Base-by-base conservation (phyloP, 129 eudicot species). In the Helianthus tuberosus region DNA sequence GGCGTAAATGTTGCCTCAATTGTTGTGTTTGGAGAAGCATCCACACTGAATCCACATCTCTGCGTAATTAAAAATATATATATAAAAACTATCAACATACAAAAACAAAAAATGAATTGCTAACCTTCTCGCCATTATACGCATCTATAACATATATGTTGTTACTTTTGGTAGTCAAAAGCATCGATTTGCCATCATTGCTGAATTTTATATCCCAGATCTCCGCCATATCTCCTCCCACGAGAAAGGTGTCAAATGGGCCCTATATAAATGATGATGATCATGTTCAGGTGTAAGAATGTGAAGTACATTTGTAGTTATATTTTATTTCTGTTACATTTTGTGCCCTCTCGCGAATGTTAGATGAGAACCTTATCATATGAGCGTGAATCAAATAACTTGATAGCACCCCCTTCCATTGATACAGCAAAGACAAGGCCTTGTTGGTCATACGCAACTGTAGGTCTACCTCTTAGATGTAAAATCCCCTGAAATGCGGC, bases 381-480 rank as follows among this genome's bases (percentile, higher is more conserved):
- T 8, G 97, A 90, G 17, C 98, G 82, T 38, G 98, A 94, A 79
- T 94, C 98, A 64, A 94, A 94, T 72, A 94, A 68, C 76, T 90
- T 94, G 74, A 94, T 83, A 77, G 96, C 98, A 73, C 98, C 97
- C 65, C 98, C 98, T 88, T 94, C 98, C 98, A 94, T 93, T 44
- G 97, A 89, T 79, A 94, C 98, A 4, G 97, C 98, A 90, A 94
- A 94, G 46, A 94, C 97, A 69, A 94, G 96, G 44, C 97, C 98
- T 85, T 94, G 98, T 77, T 94, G 98, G 75, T 90, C 97, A 83
- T 90, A 94, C 75, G 98, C 96, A 79, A 94, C 98, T 15, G 96
- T 80, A 71, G 97, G 98, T 80, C 97, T 88, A 79, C 98, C 98
- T 75, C 97, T 78, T 38, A 94, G 80, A 65, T 84, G 93, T 62